Evolutionary conservation across 441 rosid species (phyloP).

Genomic region (Corymbia calophylla): DNA sequence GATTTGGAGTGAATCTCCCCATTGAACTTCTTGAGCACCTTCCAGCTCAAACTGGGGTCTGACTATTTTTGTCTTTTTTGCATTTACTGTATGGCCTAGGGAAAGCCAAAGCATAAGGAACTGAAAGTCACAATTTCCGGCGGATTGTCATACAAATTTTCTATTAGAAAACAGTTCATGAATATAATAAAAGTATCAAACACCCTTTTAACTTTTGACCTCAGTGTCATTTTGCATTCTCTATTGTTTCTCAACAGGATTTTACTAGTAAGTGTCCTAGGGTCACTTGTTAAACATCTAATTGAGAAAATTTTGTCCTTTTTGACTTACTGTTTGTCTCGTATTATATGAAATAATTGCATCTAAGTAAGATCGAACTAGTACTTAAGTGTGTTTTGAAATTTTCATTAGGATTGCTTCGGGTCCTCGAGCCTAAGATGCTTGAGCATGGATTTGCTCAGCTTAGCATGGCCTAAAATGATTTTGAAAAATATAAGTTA

Average conservation of each 20-base stretch:
- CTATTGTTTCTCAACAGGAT: background rate
- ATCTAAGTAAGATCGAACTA: background rate
- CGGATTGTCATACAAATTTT: background rate
- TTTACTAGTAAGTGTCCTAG: background rate
- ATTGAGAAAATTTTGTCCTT: background rate
- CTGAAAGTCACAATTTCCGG: background rate
- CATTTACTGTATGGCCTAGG: background rate
- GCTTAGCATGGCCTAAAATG: accelerated
- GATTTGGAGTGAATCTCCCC: background rate
- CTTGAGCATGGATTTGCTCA: background rate
- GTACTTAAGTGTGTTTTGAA: background rate
- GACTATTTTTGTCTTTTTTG: background rate
- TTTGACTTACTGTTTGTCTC: background rate
- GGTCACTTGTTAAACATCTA: background rate
- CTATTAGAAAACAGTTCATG: background rate
- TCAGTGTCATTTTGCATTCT: background rate
- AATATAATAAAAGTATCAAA: background rate
- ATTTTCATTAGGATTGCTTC: background rate
- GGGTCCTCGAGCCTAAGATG: background rate
- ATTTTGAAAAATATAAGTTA: background rate
- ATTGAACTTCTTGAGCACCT: background rate
- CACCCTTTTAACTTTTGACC: background rate
- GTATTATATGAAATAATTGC: background rate
- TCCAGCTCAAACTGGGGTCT: background rate
- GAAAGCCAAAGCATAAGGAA: background rate